Base-by-base conservation (phyloP, 257 asterid genomes). In the Lithospermum erythrorhizon region DNA sequence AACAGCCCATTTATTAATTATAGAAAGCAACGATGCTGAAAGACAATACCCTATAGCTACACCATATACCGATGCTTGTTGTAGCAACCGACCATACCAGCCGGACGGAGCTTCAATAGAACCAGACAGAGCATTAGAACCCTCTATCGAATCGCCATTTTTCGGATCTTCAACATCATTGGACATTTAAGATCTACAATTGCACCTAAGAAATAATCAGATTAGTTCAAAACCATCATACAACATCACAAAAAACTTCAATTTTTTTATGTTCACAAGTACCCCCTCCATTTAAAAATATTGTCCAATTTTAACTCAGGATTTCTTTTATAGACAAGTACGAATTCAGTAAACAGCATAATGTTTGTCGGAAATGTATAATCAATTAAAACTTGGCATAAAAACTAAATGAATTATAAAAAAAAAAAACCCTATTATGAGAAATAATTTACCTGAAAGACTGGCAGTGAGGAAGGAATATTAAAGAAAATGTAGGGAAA, bases 1-100 rank as follows among this genome's bases (percentile, higher is more conserved):
- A 24, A 91, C 79, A 21, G 98, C 96, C 98, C 96, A 91, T 79
- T 91, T 88, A 65, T 88, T 91, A 72, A 91, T 91, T 73, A 91
- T 91, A 18, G 95, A 83, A 7, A 91, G 83, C 62, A 91, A 68
- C 3, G 95, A 86, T 27, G 96, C 98, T 8, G 98, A 88, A 52
- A 91, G 16, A 75, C 96, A 88, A 69, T 91, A 87, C 19, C 96
- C 98, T n/a, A 84, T 91, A 17, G 98, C 96, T 25, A 91, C 59
- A 49, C 98, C 98, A 64, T 91, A 91, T 19, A 88, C 78, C 0
- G 95, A 87, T 9, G 75, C 93, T 53, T 83, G 94, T 58, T 76
- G 91, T 75, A 83, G 72, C 57, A 91, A 67, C 70, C 53, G 53
- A 65, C 65, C 15, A 30, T 67, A 78, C 91, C 93, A 87, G 52